A percentile compares a stretch with the other conserved stretches of the same genome.
These are phyloP conservation scores for Fusarium sp. DNA, from an alignment of 2,329 filamentous ascomycete genomes.

Conservation along the genomic window DNA sequence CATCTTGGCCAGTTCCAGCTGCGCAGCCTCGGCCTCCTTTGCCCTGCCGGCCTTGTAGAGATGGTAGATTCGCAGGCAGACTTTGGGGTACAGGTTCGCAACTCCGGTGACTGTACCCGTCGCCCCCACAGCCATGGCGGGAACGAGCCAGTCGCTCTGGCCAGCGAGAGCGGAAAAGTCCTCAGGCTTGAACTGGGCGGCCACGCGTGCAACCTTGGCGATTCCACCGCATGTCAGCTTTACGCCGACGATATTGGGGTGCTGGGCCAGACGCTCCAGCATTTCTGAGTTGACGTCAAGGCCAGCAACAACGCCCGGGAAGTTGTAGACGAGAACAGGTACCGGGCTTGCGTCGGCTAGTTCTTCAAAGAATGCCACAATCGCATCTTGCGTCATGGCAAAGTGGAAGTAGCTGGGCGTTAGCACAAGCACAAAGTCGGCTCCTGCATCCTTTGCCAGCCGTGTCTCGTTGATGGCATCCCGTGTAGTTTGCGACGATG, in stretches of 20 bases:
- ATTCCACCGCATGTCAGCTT: conserved; percentile 80
- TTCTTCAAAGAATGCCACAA: conserved; percentile 70
- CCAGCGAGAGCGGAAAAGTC: conserved; percentile 73
- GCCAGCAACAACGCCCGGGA: conserved; percentile 72
- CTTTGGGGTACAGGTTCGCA: conserved; percentile 68
- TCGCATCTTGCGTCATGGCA: conserved; percentile 66
- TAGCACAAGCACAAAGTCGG: conserved; percentile 73
- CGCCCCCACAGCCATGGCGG: conserved; percentile 65
- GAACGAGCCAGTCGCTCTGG: conserved; percentile 76
- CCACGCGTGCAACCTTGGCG: conserved; percentile 73
- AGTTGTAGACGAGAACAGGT: conserved; percentile 77
- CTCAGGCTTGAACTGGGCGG: conserved; percentile 58
- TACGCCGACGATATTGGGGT: conserved; percentile 73
- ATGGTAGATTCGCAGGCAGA: conserved; percentile 61
- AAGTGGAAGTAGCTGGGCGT: conserved; percentile 77
- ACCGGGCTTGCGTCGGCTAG: conserved; percentile 65
- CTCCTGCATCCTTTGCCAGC: conserved; percentile 69
- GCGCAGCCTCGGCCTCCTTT: conserved; percentile 58
- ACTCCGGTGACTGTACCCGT: conserved; percentile 70
- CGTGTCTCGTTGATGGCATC: conserved; percentile 72
- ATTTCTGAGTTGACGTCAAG: conserved; percentile 74
- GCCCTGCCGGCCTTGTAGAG: conserved; percentile 57
- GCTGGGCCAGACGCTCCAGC: conserved; percentile 64
- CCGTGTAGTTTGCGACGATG: conserved; percentile 70
- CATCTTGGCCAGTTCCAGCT: conserved; percentile 60